Percentiles rank a stretch among this genome's conserved stretches.
Evolutionary conservation across 768 basidiomycete species (phyloP).

Genomic region (Lactifluus volemus): DNA sequence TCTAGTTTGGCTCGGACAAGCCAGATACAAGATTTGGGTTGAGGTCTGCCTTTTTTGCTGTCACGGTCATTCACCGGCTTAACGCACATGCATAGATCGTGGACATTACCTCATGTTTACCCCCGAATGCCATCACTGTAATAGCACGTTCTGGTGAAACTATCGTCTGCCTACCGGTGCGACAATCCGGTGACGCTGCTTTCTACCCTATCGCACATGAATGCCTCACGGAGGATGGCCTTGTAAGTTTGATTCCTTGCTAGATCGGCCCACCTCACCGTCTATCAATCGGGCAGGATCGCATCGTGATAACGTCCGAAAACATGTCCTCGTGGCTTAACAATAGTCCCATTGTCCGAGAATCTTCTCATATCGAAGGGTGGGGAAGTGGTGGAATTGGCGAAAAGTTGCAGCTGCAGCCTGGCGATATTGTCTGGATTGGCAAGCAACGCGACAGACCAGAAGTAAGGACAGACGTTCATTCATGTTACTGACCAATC

Average conservation of each 20-base stretch:
- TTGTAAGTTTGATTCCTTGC: constrained; percentile 24
- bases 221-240: constrained; percentile 25
- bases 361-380: background rate
- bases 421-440: constrained; percentile 18
- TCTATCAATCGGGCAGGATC: constrained; percentile 33
- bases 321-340: constrained; percentile 42
- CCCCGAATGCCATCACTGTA: constrained; percentile 22
- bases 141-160: constrained; percentile 24
- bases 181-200: constrained; percentile 19
- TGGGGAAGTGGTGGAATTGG: background rate
- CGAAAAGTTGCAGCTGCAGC: background rate
- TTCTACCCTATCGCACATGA: constrained; percentile 37
- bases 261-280: background rate
- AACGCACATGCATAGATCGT: constrained; percentile 25
- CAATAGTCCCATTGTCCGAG: constrained; percentile 25
- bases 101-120: constrained; percentile 28
- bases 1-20: constrained; percentile 88
- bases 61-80: background rate
- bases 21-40: constrained; percentile 85
- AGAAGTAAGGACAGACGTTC: background rate
- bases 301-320: constrained; percentile 38
- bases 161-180: constrained; percentile 29
- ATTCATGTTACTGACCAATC: background rate
- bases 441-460: constrained; percentile 9
- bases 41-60: constrained; percentile 46